Base-by-base conservation (phyloP, 2,329 filamentous ascomycete species). In the Cercospora zeae-maydis region DNA sequence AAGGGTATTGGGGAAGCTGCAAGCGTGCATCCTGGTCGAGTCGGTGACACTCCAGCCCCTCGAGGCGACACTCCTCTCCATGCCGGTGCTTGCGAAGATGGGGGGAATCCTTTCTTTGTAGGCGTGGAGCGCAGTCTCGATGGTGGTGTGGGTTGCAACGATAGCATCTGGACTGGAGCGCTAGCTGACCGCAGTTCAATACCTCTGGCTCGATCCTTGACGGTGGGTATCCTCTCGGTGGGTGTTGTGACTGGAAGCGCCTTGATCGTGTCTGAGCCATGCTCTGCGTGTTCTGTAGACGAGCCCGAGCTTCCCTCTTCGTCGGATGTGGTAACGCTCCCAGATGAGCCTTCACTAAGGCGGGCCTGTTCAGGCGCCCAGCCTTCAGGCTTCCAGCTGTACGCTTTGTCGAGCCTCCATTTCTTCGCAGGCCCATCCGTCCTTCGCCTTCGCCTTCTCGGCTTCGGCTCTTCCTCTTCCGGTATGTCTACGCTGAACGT, bases 401-500 rank as follows among this genome's bases (percentile, higher is more conserved):
- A 73, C 4, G 76, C 77, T 60, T 77, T 77, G 62, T 81, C 75
- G 53, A 81, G 71, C 47, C 74, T 77, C 80, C 80, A 82, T 68
- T 78, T 79, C 74, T 82, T 82, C 66, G 81, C 82, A 66, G 78
- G 81, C 68, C 80, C 78, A 71, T 83, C 82, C 30, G 83, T 87
- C 86, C 89, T 91, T 13, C 89, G 67, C 82, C 85, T 66, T 82
- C 85, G 77, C 87, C 89, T 71, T 83, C 87, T 57, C 85, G 79
- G 1, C 58, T 64, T 62, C 88, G 88, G 85, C 67, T 84, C 81
- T 10, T 88, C 87, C 61, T 84, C 81, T 69, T 90, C 86, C 0
- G 91, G 91, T 16, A 95, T 78, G 56, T 88, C 83, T 10, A 93
- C 86, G 0, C 86, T 88, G 70, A 96, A 96, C 2, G 84, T 83